Evolutionary conservation across 2,329 filamentous ascomycete genomes (phyloP), one percentile per base, ranked within the genome.

Genomic region (Balansia obtecta): DNA sequence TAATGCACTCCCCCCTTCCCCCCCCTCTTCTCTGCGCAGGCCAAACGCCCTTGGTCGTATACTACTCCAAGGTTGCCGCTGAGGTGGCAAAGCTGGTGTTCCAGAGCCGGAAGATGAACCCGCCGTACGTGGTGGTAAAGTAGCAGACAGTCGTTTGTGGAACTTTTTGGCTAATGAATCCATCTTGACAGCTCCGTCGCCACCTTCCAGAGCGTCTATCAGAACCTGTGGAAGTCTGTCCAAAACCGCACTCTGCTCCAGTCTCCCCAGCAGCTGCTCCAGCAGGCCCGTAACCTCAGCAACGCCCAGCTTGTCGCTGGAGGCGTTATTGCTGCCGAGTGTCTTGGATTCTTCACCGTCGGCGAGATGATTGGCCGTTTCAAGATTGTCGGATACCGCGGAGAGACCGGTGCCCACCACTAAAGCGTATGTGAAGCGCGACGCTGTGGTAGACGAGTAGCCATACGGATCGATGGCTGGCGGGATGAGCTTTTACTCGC

Each of bases 331-430:
- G 71, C 77, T 45, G 90, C 90, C 51, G 91, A 98, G 74, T 79
- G 88, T 47, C 72, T 98, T 58, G 93, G 93, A 54, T 98, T 98
- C 80, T 98, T 97, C 79, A 94, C 90, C 54, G 81, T 97, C 50
- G 93, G 93, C 57, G 90, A 97, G 79, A 97, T 98, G 70, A 83
- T 98, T 63, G 93, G 93, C 63, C 81, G 90, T 64, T 82, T 93
- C 74, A 97, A 98, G 85, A 70, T 98, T 60, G 77, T 98, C 61
- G 93, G 93, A 57, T 98, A 98, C 79, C 80, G 79, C 70, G 86
- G 86, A 65, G 80, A 86, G 66, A 65, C 68, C 55, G 76, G 76
- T 60, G 72, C 74, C 57, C 77, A 83, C 68, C 80, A 80, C 70
- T 80, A 74, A 73, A 60, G 48, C n/a, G 27, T 27, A 27, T 27